Evolutionary conservation across 345 rosid genomes (phyloP), one percentile per base, ranked within the genome.

Genomic region (Linum lewisii): DNA sequence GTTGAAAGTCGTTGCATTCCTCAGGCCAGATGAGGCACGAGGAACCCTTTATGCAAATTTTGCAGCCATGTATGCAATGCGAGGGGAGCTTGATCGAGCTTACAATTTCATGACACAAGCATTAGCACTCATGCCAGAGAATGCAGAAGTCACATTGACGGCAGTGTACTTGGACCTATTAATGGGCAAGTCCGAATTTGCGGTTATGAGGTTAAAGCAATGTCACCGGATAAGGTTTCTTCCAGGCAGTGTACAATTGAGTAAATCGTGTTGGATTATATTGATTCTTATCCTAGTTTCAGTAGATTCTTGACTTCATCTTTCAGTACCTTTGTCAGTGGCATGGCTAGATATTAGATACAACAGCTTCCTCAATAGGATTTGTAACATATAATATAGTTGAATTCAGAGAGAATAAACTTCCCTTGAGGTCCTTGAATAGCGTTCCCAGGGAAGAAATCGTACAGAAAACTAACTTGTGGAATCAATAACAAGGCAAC

Each of bases 1-100:
- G 58, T n/a, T n/a, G 76, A 71, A 49, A 73, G 76, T 50, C n/a
- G 53, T 75, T 19, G 58, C 60, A 66, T 78, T 78, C 70, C 87
- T 82, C 11, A 87, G 78, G 66, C 99, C 99, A 5, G 90, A 79
- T 67, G 97, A 84, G 79, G 97, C 99, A 47, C 84, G 84, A 1
- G 99, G 95, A 59, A 68, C 72, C 38, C 90, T 94, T 37, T 94
- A 80, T 24, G 82, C 85, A 45, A 79, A 94, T 82, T 81, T 94
- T 44, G 95, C 96, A 1, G 73, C 79, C 0, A 66, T 77, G 68
- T 76, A 51, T 47, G 97, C 97, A 19, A 58, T 79, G 49, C 87
- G 90, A 69, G 97, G 97, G 25, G 92, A 85, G 52, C 66, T 82
- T 18, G 84, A 85, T 53, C 76, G 66, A 57, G 99, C 99, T 21